Percentiles rank a stretch among this genome's conserved stretches.
Evolutionary conservation across 306 rosid genomes (phyloP).

Genomic region (Geum urbanum): DNA sequence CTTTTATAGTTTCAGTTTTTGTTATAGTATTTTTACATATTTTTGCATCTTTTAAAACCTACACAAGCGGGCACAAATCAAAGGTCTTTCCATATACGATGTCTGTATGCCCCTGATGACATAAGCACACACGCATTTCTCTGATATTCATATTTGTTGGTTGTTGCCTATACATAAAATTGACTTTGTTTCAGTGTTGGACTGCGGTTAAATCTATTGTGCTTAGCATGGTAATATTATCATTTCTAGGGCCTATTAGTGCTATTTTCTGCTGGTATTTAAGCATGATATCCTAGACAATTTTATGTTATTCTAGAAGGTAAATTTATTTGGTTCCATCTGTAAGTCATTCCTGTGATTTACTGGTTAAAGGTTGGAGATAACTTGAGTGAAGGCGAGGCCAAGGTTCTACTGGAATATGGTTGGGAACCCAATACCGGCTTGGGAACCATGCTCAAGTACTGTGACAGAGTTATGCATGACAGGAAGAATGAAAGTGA

Average conservation of each 20-base stretch:
- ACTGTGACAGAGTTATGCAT: conserved; percentile 76
- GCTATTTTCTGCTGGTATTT: not conserved
- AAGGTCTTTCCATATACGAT: not conserved
- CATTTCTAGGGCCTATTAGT: not conserved
- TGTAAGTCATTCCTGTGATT: conserved; percentile 3
- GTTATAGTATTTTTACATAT: too few relatives aligned
- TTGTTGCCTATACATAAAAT: not conserved
- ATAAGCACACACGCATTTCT: not conserved
- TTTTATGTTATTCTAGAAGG: not conserved
- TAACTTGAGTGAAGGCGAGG: conserved; percentile 69
- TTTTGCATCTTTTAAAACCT: not conserved
- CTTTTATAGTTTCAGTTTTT: not conserved
- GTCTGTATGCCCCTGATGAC: not conserved
- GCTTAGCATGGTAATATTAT: not conserved
- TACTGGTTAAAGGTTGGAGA: conserved; percentile 51
- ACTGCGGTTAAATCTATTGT: not conserved
- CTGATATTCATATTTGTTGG: not conserved
- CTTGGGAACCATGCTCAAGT: conserved; percentile 88
- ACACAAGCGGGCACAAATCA: not conserved
- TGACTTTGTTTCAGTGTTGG: not conserved
- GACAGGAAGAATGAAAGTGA: conserved; percentile 57
- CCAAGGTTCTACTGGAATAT: conserved; percentile 57
- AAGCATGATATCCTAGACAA: not conserved
- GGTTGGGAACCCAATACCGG: conserved; percentile 84
- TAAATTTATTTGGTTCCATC: not conserved